These are phyloP conservation scores for Solanum corneliomulleri DNA, from an alignment of 257 asterid species.

Conservation along the genomic window DNA sequence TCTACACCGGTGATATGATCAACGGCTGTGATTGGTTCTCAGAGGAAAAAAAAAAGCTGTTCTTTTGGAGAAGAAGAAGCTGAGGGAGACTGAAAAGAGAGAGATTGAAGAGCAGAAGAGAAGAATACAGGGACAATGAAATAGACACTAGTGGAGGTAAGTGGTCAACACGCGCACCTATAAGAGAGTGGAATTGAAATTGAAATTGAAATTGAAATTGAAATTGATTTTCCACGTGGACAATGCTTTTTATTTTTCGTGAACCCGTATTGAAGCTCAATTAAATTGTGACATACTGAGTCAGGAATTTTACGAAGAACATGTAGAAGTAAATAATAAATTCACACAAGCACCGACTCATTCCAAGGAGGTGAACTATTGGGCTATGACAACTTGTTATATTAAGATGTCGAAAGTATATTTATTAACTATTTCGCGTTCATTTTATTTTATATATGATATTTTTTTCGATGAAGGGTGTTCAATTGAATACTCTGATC, in stretches of 20 bases:
- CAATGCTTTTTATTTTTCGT: neutral
- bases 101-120: neutral
- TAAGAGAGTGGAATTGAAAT: neutral
- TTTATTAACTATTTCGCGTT: too few relatives aligned
- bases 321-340: too few relatives aligned
- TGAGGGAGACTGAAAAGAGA: neutral
- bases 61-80: neutral
- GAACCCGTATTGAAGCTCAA: rapidly evolving
- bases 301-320: too few relatives aligned
- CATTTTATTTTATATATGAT: too few relatives aligned
- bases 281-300: too few relatives aligned
- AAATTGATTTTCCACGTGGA: neutral
- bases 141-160: neutral
- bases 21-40: neutral
- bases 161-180: neutral
- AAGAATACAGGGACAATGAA: neutral
- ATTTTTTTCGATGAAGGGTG: too few relatives aligned
- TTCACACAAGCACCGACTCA: too few relatives aligned
- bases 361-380: too few relatives aligned
- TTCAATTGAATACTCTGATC: too few relatives aligned
- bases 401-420: too few relatives aligned
- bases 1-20: neutral
- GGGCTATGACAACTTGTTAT: too few relatives aligned
- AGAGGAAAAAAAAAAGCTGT: neutral
- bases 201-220: neutral